Conservation (phyloP, 129 eudicot species). For the Artemisia tridentata region DNA sequence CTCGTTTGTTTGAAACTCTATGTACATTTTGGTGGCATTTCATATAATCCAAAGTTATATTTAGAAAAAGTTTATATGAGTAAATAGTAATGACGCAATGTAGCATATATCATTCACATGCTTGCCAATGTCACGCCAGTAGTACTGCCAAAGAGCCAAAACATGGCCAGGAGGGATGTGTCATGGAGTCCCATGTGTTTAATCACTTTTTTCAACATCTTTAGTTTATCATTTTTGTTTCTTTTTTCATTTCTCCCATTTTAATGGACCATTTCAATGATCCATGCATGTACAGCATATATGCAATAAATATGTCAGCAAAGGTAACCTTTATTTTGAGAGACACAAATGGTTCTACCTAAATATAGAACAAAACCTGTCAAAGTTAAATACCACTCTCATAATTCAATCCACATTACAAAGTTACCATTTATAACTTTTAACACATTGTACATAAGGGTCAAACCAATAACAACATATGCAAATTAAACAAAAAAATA, state of each 20-base stretch:
- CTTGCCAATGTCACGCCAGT: slow-evolving; percentile 22
- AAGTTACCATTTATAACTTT: slow-evolving; percentile 7
- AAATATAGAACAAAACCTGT: too few relatives aligned
- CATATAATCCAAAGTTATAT: too few relatives aligned
- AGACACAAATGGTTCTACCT: too few relatives aligned
- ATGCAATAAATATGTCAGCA: too few relatives aligned
- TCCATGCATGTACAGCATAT: slow-evolving; percentile 1
- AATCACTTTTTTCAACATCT: neutral
- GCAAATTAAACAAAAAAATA: slow-evolving; percentile 19
- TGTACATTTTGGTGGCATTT: too few relatives aligned
- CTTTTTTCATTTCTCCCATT: neutral
- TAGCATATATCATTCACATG: slow-evolving; percentile 21
- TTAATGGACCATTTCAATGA: slow-evolving; percentile 12
- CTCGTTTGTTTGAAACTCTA: too few relatives aligned
- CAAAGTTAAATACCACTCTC: neutral
- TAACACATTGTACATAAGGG: slow-evolving; percentile 9
- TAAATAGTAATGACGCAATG: slow-evolving; percentile 20
- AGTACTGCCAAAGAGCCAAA: neutral
- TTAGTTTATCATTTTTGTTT: neutral
- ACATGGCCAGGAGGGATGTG: slow-evolving; percentile 22
- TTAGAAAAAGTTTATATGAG: neutral
- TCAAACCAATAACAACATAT: slow-evolving; percentile 11
- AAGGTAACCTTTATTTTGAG: too few relatives aligned
- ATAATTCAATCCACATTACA: slow-evolving; percentile 5
- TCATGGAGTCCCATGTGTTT: slow-evolving; percentile 22